These are phyloP conservation scores for Mycena capillaripes DNA, from an alignment of 768 basidiomycete genomes.

Conservation along the genomic window DNA sequence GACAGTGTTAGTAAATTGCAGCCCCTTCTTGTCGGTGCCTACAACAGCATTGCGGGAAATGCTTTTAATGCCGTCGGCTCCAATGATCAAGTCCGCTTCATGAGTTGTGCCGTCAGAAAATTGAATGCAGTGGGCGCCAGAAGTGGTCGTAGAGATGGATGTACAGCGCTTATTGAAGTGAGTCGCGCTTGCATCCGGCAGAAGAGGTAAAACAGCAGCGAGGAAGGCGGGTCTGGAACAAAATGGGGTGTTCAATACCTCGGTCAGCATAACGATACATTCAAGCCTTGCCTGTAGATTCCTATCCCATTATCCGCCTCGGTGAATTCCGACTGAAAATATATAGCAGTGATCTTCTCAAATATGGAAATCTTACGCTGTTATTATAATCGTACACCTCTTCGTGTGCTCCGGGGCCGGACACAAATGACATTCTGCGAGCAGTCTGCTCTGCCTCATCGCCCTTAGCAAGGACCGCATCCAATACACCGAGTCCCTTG, in stretches of 20 bases:
- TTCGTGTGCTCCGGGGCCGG: slow-evolving; percentile 59
- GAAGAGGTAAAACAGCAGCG: slow-evolving; percentile 58
- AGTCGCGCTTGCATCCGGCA: slow-evolving; percentile 53
- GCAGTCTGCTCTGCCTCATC: slow-evolving; percentile 49
- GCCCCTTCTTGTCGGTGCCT: slow-evolving; percentile 41
- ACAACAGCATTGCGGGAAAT: slow-evolving; percentile 54
- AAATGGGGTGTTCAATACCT: slow-evolving; percentile 3
- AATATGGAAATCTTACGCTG: slow-evolving; percentile 45
- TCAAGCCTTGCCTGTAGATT: slow-evolving; percentile 56
- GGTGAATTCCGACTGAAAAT: slow-evolving; percentile 45
- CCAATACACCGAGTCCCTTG: slow-evolving; percentile 58
- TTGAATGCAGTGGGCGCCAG: slow-evolving; percentile 50
- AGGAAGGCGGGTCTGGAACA: slow-evolving; percentile 62
- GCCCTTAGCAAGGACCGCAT: slow-evolving; percentile 54
- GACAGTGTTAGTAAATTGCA: slow-evolving; percentile 60
- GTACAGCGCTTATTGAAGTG: slow-evolving; percentile 68
- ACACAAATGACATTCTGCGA: slow-evolving; percentile 56
- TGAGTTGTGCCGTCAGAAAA: slow-evolving; percentile 65
- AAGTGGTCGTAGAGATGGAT: slow-evolving; percentile 45
- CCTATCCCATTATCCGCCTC: slow-evolving; percentile 56
- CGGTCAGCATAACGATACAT: background rate
- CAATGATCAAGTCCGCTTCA: slow-evolving; percentile 64
- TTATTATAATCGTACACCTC: slow-evolving; percentile 52
- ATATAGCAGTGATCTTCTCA: slow-evolving; percentile 2
- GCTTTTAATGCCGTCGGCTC: slow-evolving; percentile 70